phyloP scores from a whole-genome alignment of 345 rosid genomes.

The Populus alba region DNA sequence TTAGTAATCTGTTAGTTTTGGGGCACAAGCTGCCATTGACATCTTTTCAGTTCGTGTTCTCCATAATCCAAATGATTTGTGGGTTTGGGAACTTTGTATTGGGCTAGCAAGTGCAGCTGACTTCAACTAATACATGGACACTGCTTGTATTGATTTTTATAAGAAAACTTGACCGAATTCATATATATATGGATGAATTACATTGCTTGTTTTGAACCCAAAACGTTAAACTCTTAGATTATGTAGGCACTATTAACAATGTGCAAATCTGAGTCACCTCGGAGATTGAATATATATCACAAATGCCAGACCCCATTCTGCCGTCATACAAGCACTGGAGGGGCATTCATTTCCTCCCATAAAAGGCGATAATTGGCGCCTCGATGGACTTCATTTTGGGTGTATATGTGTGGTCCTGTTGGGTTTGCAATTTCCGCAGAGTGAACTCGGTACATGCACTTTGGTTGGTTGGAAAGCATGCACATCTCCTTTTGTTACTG shows the following conservation, averaged over 20 bases:
- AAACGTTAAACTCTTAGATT: not conserved
- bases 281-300: conserved; percentile 5
- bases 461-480: conserved; percentile 21
- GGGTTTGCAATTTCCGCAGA: not conserved
- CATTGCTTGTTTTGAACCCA: not conserved
- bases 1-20: not conserved
- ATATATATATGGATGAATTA: not conserved
- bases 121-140: not conserved
- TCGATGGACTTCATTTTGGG: conserved; percentile 2
- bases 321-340: not conserved
- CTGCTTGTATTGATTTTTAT: not conserved
- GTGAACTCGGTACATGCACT: conserved; percentile 31
- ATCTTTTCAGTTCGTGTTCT: not conserved
- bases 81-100: not conserved
- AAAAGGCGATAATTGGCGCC: conserved; percentile 19
- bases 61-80: not conserved
- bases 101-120: not conserved
- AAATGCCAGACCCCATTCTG: conserved; percentile 2
- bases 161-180: not conserved
- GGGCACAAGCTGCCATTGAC: not conserved
- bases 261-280: conserved; percentile 32
- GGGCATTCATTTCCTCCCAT: conserved; percentile 12
- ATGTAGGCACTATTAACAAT: not conserved
- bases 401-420: not conserved
- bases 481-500: conserved; percentile 6